Evolutionary conservation across 768 basidiomycete species (phyloP).

Genomic region (Cystofilobasidium bisporidii): DNA sequence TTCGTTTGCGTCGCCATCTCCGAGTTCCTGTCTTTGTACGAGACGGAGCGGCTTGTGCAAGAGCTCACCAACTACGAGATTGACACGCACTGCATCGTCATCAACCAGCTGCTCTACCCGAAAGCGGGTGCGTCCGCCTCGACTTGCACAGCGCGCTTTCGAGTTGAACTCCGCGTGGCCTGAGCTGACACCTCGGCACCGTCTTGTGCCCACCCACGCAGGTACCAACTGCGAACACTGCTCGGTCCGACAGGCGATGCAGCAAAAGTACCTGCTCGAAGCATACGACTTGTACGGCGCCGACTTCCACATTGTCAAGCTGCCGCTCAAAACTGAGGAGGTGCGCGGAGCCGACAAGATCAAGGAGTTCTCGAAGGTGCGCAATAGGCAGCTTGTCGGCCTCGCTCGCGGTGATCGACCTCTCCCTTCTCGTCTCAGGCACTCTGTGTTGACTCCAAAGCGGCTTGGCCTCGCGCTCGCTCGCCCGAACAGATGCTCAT

Average conservation of each 20-base stretch:
- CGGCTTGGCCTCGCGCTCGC: too few species aligned
- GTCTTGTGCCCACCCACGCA: constrained; percentile 36
- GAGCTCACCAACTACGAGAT: constrained; percentile 82
- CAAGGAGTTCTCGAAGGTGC: constrained; percentile 67
- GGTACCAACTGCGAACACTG: constrained; percentile 94
- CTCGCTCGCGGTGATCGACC: too few species aligned
- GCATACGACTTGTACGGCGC: constrained; percentile 96
- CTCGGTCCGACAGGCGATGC: constrained; percentile 87
- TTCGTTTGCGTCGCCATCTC: constrained; percentile 99
- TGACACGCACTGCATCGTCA: constrained; percentile 97
- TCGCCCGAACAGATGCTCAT: constrained; percentile 56
- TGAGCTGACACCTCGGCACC: neutral
- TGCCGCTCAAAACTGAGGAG: constrained; percentile 91
- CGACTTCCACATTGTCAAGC: constrained; percentile 91
- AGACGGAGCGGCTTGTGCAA: constrained; percentile 95
- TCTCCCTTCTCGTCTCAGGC: too few species aligned
- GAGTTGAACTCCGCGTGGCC: too few species aligned
- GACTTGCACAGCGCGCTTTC: neutral
- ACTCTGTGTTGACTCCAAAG: too few species aligned
- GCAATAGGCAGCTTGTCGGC: too few species aligned
- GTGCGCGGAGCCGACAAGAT: constrained; percentile 91
- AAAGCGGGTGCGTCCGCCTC: constrained; percentile 56
- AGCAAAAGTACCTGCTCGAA: constrained; percentile 92
- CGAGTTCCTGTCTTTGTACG: constrained; percentile 94
- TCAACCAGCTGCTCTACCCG: constrained; percentile 93